A percentile compares a stretch with the other conserved stretches of the same genome.
Conservation (phyloP, 371 early-diverging fungal genomes). For the Syncephalastrum monosporum region DNA sequence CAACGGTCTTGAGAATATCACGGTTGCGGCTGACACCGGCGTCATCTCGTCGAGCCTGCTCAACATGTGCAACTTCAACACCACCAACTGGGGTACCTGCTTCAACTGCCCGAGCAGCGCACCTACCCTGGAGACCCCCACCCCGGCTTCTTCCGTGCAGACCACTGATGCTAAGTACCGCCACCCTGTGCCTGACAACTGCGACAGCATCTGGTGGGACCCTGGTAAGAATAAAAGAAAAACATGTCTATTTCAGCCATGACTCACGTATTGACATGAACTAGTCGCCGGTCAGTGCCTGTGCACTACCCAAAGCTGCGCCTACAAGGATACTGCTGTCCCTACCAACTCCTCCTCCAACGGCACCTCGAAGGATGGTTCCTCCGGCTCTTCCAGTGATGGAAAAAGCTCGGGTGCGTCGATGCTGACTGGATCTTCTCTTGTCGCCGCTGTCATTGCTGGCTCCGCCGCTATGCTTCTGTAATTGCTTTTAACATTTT, state of each 20-base stretch:
- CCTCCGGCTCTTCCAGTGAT: conserved; percentile 3
- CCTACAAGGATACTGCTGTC: conserved; percentile 51
- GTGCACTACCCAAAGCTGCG: conserved; percentile 49
- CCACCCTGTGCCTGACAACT: conserved; percentile 59
- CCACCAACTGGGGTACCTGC: conserved; percentile 61
- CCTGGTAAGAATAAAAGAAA: conserved; percentile 36
- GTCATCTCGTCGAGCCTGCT: conserved; percentile 42
- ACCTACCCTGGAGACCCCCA: conserved; percentile 56
- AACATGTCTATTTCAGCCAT: background rate
- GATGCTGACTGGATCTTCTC: conserved; percentile 9
- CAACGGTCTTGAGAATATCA: conserved; percentile 65
- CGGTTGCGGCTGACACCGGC: conserved; percentile 32
- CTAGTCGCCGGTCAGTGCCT: conserved; percentile 52
- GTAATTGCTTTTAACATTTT: background rate
- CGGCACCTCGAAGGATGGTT: conserved; percentile 12
- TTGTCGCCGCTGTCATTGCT: conserved; percentile 10
- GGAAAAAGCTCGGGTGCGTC: background rate
- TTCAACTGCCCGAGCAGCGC: conserved; percentile 59
- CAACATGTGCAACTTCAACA: conserved; percentile 57
- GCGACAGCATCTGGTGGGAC: conserved; percentile 77
- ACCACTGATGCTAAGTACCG: conserved; percentile 44
- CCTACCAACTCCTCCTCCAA: conserved; percentile 30
- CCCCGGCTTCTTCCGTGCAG: conserved; percentile 43
- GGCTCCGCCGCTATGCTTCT: conserved; percentile 5
- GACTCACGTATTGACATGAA: background rate